phyloP scores from a whole-genome alignment of 345 rosid species.

The Eutrema yunnanense region DNA sequence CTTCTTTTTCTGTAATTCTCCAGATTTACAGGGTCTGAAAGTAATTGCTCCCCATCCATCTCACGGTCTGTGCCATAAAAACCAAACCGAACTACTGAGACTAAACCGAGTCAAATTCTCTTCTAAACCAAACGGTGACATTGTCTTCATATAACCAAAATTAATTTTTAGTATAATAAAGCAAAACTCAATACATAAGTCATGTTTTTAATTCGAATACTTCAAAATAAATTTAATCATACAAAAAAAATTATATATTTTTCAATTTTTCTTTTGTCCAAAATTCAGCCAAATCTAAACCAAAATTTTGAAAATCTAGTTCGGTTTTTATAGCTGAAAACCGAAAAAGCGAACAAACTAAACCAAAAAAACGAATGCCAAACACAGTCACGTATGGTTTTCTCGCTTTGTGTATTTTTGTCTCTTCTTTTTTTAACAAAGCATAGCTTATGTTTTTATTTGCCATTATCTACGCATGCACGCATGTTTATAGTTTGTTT shows the following conservation, averaged over 20 bases:
- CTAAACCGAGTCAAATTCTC: not conserved
- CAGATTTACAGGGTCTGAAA: not conserved
- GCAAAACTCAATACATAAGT: not conserved
- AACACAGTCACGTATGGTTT: not conserved
- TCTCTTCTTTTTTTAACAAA: not conserved
- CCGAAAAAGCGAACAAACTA: not conserved
- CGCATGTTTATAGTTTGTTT: not conserved
- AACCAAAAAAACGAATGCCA: not conserved
- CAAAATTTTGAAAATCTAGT: not conserved
- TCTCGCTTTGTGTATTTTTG: not conserved
- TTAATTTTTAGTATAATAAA: not conserved
- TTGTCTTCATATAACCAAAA: not conserved
- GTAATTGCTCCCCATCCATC: not conserved
- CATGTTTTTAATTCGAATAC: not conserved
- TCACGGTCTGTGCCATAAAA: not conserved
- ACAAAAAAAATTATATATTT: not conserved
- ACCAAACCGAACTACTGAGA: not conserved
- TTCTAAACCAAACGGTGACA: not conserved
- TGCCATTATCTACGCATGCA: slow-evolving; percentile 17
- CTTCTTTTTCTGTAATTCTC: not conserved
- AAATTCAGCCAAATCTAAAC: not conserved
- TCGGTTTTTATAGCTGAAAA: not conserved
- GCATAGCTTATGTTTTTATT: not conserved
- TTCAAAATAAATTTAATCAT: not conserved
- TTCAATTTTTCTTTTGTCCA: not conserved